Percentiles rank a stretch among this genome's conserved stretches.
Evolutionary conservation across 495 filamentous ascomycete genomes (phyloP).

Genomic region (Annulohypoxylon maeteangense): DNA sequence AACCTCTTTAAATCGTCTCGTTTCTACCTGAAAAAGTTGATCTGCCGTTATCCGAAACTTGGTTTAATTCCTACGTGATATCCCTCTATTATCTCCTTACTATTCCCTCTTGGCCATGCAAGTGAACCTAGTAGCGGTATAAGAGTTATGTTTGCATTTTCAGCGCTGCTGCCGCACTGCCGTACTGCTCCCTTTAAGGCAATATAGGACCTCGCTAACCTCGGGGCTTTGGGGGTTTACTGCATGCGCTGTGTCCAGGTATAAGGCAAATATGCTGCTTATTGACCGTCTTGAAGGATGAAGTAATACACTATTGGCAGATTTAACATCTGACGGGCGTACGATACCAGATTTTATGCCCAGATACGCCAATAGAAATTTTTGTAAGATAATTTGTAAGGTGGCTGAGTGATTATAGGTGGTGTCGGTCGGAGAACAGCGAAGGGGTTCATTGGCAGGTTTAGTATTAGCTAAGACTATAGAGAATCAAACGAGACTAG

Average conservation of each 20-base stretch:
- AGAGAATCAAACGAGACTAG: neutral
- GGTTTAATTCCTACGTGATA: neutral
- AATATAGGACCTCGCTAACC: neutral
- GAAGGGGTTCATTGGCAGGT: neutral
- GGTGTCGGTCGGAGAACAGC: neutral
- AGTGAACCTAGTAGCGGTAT: neutral
- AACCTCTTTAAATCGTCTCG: neutral
- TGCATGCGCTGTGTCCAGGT: neutral
- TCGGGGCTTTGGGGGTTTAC: neutral
- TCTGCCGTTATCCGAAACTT: constrained; percentile 14
- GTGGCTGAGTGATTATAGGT: constrained; percentile 4
- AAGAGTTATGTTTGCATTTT: neutral
- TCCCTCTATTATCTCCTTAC: neutral
- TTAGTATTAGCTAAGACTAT: constrained; percentile 1
- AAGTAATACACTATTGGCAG: neutral
- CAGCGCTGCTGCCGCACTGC: no score
- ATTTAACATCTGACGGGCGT: neutral
- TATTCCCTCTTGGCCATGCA: neutral
- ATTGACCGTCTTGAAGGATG: neutral
- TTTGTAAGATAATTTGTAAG: neutral
- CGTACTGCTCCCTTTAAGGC: neutral
- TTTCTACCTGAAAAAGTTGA: neutral
- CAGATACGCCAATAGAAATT: neutral
- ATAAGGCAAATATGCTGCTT: neutral
- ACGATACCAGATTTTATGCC: neutral